Base-by-base conservation (phyloP, 257 asterid species). In the Solanum sejunctum region DNA sequence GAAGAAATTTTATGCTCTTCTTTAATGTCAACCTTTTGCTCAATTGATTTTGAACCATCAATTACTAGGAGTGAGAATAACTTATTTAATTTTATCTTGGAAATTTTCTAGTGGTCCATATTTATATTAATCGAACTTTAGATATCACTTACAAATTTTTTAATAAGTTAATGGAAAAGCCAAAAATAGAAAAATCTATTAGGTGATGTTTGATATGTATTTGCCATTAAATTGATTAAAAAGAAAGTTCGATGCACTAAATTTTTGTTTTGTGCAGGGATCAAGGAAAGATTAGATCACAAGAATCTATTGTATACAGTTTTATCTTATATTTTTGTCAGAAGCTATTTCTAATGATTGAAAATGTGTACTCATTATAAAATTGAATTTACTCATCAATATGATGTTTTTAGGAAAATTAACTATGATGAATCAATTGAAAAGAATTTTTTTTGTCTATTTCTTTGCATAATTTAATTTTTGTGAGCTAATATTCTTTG, bases 41-140 rank as follows among this genome's bases (percentile, higher is more conserved):
- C 80, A 56, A 77, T 86, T 69, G 81, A 82, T 83, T 86, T 87
- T 81, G 90, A 87, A 85, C 90, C 92, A 85, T 88, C 87, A 83
- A 85, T 90, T 77, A 89, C 88, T 85, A 88, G 82, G 86, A 87
- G 84, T 87, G 72, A 69, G 26, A 77, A 20, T 26, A 17, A 77
- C 47, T 12, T 52, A 51, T 51, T 51, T 23, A 52, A 26, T 51
- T 49, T n/a, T 21, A 49, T 26, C 56, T 73, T 47, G 28, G 36
- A 73, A 45, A 49, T 73, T 73, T 23, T 73, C 52, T 43, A 71
- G 55, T 71, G 58, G 58, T 73, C 54, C 58, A 21, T 47, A 73
- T 73, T 21, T 21, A 73, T 12, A 47, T 73, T 52, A 45, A 20
- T 47, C 47, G 9, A 73, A 73, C 58, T 75, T 75, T 75, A 47